Conservation (phyloP, 2,329 filamentous ascomycete species). For the Colletotrichum agaves region DNA sequence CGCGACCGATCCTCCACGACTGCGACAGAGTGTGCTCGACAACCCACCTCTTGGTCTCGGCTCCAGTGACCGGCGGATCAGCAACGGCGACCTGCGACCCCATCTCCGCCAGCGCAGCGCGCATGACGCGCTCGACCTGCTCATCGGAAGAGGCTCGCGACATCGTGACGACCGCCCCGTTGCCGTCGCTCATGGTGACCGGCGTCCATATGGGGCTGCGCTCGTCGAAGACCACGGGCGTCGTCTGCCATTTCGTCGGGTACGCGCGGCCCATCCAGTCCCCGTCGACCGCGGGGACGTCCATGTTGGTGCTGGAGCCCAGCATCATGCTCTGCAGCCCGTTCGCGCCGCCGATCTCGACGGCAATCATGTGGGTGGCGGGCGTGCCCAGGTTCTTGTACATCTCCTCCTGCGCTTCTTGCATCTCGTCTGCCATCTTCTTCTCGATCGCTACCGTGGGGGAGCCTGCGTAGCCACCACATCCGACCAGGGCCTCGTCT, state of each 20-base stretch:
- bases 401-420: conserved; percentile 61
- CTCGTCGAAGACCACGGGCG: conserved; percentile 63
- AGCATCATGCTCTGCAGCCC: conserved; percentile 68
- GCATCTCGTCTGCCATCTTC: conserved; percentile 66
- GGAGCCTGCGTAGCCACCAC: conserved; percentile 67
- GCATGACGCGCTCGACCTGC: conserved; percentile 60
- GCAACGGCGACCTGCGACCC: conserved; percentile 62
- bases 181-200: conserved; percentile 53
- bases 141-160: conserved; percentile 57
- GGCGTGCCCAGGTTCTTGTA: conserved; percentile 59
- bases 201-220: conserved; percentile 42
- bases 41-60: conserved; percentile 61
- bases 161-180: conserved; percentile 62
- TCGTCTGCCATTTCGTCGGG: conserved; percentile 66
- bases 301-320: conserved; percentile 62
- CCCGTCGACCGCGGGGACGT: conserved; percentile 61
- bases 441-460: conserved; percentile 71
- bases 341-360: conserved; percentile 75
- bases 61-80: conserved; percentile 59
- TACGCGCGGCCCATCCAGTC: conserved; percentile 68
- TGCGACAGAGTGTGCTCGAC: conserved; percentile 64
- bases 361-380: conserved; percentile 67
- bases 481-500: conserved; percentile 63
- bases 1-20: conserved; percentile 69
- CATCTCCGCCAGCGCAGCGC: conserved; percentile 65